Percentiles rank a stretch among this genome's conserved stretches.
Conservation (phyloP, 108 stramenopile species). For the Bacterosira constricta region DNA sequence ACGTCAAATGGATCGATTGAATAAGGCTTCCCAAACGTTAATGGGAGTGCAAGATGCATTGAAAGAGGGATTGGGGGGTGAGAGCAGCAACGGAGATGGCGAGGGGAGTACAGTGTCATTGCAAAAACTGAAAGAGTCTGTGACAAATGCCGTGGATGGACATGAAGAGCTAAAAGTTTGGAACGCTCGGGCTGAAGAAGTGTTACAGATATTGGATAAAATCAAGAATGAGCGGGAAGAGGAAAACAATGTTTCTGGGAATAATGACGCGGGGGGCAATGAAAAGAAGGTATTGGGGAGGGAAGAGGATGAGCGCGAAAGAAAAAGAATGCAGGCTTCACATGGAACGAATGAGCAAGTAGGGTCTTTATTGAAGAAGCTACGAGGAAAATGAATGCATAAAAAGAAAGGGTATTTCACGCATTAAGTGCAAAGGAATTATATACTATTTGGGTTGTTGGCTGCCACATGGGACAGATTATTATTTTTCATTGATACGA, state of each 20-base stretch:
- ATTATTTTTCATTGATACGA: conserved; percentile 2
- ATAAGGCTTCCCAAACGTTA: conserved; percentile 2
- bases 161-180: conserved; percentile 34
- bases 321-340: conserved; percentile 16
- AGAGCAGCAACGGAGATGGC: not conserved
- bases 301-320: conserved; percentile 12
- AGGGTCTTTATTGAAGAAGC: conserved; percentile 27
- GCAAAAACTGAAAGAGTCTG: conserved; percentile 14
- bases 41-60: conserved; percentile 20
- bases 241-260: not conserved
- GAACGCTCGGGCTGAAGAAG: conserved; percentile 37
- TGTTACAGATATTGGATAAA: conserved; percentile 35
- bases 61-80: not conserved
- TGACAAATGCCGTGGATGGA: conserved; percentile 25
- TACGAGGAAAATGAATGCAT: conserved; percentile 20
- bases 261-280: not conserved
- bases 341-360: conserved; percentile 23
- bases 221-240: conserved; percentile 37
- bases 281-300: not conserved
- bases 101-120: not conserved
- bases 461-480: not conserved
- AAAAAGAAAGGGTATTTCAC: not conserved
- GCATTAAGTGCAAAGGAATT: conserved; percentile 4
- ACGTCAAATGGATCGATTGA: conserved; percentile 17
- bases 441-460: not conserved